Conservation (phyloP, 345 rosid species). For the Eucalyptus polyanthemos region DNA sequence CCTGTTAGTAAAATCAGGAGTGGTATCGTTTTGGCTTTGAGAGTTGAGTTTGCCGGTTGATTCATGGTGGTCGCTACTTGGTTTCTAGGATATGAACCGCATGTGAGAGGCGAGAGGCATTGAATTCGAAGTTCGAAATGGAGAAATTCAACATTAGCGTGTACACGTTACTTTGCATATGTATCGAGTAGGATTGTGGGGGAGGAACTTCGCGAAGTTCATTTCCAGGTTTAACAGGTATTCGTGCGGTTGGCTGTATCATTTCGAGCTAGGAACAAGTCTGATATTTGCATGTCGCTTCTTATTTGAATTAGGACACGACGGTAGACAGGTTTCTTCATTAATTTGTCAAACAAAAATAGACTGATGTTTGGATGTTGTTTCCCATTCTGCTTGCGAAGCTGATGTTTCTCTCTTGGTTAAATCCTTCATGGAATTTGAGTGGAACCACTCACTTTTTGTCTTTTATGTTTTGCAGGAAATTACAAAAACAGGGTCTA, state of each 20-base stretch:
- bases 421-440: not conserved
- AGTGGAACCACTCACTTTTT: not conserved
- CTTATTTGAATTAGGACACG: not conserved
- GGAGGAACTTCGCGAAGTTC: not conserved
- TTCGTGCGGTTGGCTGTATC: not conserved
- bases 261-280: not conserved
- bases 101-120: not conserved
- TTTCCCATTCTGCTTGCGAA: not conserved
- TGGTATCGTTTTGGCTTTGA: not conserved
- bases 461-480: constrained; percentile 24
- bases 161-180: not conserved
- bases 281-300: not conserved
- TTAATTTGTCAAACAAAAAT: not conserved
- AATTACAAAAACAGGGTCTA: constrained; percentile 58
- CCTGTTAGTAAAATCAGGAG: not conserved
- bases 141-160: not conserved
- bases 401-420: not conserved
- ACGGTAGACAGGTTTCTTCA: not conserved
- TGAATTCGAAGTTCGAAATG: not conserved
- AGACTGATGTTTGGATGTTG: not conserved
- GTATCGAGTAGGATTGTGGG: not conserved
- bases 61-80: not conserved
- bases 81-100: not conserved
- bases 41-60: not conserved
- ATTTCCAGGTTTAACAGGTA: not conserved